Evolutionary conservation across 768 basidiomycete genomes (phyloP).

Genomic region (Stropharia rugosoannulata): DNA sequence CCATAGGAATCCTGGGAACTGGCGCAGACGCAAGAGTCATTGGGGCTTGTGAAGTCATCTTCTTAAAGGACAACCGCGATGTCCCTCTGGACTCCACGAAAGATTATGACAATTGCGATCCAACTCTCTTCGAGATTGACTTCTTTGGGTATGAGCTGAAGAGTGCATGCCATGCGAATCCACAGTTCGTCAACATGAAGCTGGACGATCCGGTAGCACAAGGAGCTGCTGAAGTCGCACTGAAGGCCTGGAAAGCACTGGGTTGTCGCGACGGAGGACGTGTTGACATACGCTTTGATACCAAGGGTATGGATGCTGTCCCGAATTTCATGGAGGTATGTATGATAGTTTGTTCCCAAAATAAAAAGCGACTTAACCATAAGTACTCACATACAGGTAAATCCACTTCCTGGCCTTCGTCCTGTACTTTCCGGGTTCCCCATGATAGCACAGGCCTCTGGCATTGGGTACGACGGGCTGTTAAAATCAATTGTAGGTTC

Average conservation of each 20-base stretch:
- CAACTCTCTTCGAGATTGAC: constrained; percentile 11
- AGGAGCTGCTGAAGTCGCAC: constrained; percentile 12
- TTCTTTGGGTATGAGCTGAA: constrained; percentile 17
- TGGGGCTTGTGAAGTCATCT: constrained; percentile 19
- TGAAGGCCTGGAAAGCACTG: constrained; percentile 17
- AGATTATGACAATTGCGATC: constrained; percentile 8
- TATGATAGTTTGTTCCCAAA: neutral
- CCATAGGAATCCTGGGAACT: constrained; percentile 23
- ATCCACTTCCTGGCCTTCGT: neutral
- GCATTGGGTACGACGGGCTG: constrained; percentile 3
- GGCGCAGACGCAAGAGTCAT: constrained; percentile 17
- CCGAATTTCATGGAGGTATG: constrained; percentile 14
- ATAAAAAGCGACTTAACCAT: too few species aligned
- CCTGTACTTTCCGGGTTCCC: constrained; percentile 5
- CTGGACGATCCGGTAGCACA: constrained; percentile 12
- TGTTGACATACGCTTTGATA: constrained; percentile 17
- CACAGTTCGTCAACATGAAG: constrained; percentile 8
- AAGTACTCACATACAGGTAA: too few species aligned
- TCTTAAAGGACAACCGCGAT: constrained; percentile 11
- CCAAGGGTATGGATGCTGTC: neutral
- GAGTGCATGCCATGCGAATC: constrained; percentile 8
- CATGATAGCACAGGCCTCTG: constrained; percentile 5
- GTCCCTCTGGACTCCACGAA: constrained; percentile 9
- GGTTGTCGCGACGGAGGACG: constrained; percentile 23
- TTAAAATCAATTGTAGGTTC: constrained; percentile 1